phyloP scores from a whole-genome alignment of 345 rosid species.

The Eucalyptus erythrocorys region DNA sequence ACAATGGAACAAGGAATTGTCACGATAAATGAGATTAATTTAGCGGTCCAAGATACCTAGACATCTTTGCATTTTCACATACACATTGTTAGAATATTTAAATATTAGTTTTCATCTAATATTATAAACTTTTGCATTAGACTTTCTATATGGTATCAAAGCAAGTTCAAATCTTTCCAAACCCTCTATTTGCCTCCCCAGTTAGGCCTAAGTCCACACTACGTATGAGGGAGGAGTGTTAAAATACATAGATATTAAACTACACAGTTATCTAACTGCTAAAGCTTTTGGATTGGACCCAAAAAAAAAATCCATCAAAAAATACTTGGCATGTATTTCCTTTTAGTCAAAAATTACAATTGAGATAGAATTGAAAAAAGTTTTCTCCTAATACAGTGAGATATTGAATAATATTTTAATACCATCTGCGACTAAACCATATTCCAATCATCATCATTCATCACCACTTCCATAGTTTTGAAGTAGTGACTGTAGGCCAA shows the following conservation, averaged over 20 bases:
- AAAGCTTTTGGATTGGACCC: neutral
- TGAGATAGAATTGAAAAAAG: neutral
- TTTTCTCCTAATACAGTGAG: neutral
- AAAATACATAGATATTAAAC: no score
- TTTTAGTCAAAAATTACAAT: neutral
- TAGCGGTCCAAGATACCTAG: neutral
- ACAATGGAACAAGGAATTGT: neutral
- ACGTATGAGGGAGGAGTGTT: neutral
- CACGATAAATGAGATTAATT: neutral
- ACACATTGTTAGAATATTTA: no score
- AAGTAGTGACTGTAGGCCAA: slow-evolving; percentile 20
- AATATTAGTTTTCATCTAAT: no score
- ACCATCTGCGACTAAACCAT: neutral
- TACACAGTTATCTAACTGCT: no score
- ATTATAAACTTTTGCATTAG: no score
- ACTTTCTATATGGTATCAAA: neutral
- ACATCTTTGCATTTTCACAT: neutral
- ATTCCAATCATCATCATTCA: slow-evolving; percentile 8
- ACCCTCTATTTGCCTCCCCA: neutral
- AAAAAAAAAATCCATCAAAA: neutral
- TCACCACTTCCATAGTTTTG: slow-evolving; percentile 47
- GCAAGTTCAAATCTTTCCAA: neutral
- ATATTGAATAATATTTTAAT: no score
- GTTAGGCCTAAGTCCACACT: neutral
- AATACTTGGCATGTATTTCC: neutral